Evolutionary conservation across 179 eudicot genomes (phyloP), one percentile per base, ranked within the genome.

Genomic region (Heliamphora pulchella): DNA sequence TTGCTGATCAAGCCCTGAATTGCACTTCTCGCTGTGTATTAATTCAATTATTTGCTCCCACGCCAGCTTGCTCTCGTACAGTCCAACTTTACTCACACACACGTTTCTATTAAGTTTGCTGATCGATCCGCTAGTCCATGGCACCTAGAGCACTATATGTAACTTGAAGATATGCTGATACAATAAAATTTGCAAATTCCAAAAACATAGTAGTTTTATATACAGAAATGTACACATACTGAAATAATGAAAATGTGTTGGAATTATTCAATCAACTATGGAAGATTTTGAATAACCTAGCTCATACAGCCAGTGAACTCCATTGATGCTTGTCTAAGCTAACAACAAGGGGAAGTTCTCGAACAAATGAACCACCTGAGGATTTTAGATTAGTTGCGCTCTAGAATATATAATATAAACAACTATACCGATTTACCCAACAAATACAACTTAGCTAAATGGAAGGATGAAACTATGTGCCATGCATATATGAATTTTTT

Each of bases 211-310:
- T 68, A 68, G 18, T 68, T n/a, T 68, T 43, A 18, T 13, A 43
- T 11, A 68, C 18, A 68, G 6, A 43, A 68, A 66, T 31, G 47
- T 41, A 54, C 20, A 5, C 76, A 57, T 7, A 13, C 31, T 31
- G 31, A 31, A 31, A 31, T 31, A 31, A 31, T 31, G 31, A 31
- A 31, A 31, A 31, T 0, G 31, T 31, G 31, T 75, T 8, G 18
- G 64, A 39, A 74, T 22, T 41, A 17, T 75, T 75, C n/a, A 48
- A 61, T 17, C 70, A n/a, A 76, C 41, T 46, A 61, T 76, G 2
- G 57, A 61, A 61, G n/a, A 55, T 1, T 58, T 75, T 39, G 18
- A 75, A 58, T 61, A 55, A 17, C 4, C 54, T 20, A 76, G 53
- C 57, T 14, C 59, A 14, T n/a, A 59, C 67, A 41, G 72, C 50